Conservation (phyloP, 75 land plant species). For the Selaginella moellendorffii region DNA sequence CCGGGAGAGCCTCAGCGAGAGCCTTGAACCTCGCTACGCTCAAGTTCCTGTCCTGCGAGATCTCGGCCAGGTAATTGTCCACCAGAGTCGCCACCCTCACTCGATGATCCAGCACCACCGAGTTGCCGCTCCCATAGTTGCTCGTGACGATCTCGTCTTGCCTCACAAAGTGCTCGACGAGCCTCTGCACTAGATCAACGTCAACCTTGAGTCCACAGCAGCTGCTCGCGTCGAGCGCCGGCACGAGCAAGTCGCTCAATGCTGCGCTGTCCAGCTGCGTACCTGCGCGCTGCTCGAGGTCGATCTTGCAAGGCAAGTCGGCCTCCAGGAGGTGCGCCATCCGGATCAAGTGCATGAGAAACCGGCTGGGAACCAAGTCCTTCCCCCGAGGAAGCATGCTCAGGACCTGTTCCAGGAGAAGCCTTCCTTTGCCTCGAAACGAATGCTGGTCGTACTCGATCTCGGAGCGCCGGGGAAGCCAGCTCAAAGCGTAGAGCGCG, state of each 20-base stretch:
- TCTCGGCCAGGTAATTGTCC: background rate
- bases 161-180: background rate
- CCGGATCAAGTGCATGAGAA: background rate
- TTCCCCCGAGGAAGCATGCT: conserved; percentile 3
- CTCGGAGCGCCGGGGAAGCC: background rate
- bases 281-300: background rate
- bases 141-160: background rate
- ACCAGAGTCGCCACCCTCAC: conserved; percentile 7
- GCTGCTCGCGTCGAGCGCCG: background rate
- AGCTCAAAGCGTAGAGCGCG: background rate
- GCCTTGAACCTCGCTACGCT: background rate
- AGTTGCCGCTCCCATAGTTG: too few species aligned
- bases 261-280: background rate
- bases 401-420: background rate
- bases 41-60: background rate
- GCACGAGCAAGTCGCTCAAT: background rate
- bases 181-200: background rate
- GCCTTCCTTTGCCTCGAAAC: background rate
- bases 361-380: conserved; percentile 2
- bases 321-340: background rate
- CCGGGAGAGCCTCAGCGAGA: background rate
- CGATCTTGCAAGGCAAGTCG: background rate
- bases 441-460: background rate
- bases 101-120: too few species aligned
- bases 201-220: background rate